A percentile compares a stretch with the other conserved stretches of the same genome.
Conservation (phyloP, 352 stramenopile species). For the Globisporangium orthogonon region DNA sequence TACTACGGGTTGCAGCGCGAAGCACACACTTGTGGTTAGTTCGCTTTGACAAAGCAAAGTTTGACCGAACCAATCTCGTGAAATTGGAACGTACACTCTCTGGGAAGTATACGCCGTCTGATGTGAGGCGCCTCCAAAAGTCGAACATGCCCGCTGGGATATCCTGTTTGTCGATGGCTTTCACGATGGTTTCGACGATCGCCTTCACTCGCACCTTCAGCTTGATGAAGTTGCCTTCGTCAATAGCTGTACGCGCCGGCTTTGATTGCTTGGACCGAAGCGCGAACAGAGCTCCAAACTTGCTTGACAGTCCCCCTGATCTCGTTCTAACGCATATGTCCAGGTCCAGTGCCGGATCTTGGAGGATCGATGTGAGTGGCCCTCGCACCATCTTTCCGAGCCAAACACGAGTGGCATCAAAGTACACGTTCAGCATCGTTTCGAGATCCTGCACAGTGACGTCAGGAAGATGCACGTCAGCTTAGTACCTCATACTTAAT, state of each 20-base stretch:
- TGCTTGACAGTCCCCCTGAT: constrained; percentile 40
- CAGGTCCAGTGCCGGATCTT: constrained; percentile 43
- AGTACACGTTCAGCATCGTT: constrained; percentile 56
- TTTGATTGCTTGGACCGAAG: constrained; percentile 10
- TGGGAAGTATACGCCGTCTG: constrained; percentile 62
- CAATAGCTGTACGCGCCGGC: neutral
- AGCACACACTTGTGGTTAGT: neutral
- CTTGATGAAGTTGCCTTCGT: constrained; percentile 30
- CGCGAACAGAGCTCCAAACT: constrained; percentile 32
- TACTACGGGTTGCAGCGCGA: constrained; percentile 27
- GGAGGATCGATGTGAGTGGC: constrained; percentile 41
- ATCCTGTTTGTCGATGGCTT: constrained; percentile 43
- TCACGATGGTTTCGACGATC: constrained; percentile 38
- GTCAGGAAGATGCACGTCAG: neutral
- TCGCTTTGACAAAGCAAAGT: neutral
- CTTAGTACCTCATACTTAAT: neutral
- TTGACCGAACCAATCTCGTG: too few species aligned
- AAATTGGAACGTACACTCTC: constrained; percentile 24
- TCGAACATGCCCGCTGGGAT: constrained; percentile 45
- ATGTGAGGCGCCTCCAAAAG: constrained; percentile 48
- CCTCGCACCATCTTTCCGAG: constrained; percentile 40
- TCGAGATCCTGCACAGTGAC: constrained; percentile 35
- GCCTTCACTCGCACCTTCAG: constrained; percentile 57
- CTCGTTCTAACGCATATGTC: constrained; percentile 27
- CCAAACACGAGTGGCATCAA: constrained; percentile 60